These are phyloP conservation scores for Colletotrichum orbiculare DNA, from an alignment of 2,329 filamentous ascomycete species.

Conservation along the genomic window DNA sequence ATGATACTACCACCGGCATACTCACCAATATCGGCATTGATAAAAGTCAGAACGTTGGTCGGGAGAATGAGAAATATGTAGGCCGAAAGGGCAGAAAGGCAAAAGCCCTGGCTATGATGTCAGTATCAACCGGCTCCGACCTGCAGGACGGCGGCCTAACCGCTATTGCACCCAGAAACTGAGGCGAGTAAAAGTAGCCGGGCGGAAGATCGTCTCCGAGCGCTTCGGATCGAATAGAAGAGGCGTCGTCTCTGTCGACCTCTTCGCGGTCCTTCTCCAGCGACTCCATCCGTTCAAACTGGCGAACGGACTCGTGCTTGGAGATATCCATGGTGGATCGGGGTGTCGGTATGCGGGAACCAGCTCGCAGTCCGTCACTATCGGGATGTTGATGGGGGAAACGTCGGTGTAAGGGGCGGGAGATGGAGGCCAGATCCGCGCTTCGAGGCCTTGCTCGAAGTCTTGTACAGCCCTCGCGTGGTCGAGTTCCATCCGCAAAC, in stretches of 20 bases:
- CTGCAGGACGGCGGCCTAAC: slow-evolving; percentile 39
- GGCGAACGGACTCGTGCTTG: slow-evolving; percentile 37
- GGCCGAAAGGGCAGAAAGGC: slow-evolving; percentile 49
- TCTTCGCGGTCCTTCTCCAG: slow-evolving; percentile 30
- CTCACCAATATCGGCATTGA: slow-evolving; percentile 49
- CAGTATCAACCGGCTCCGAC: background rate
- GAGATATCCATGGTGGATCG: slow-evolving; percentile 35
- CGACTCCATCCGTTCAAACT: slow-evolving; percentile 16
- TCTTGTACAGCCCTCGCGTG: slow-evolving; percentile 10
- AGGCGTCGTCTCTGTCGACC: slow-evolving; percentile 41
- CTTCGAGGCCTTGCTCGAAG: slow-evolving; percentile 20
- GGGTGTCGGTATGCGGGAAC: slow-evolving; percentile 17
- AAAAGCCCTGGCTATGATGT: slow-evolving; percentile 46
- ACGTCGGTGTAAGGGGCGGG: background rate
- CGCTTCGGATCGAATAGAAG: slow-evolving; percentile 49
- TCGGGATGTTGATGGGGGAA: background rate
- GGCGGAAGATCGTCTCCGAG: slow-evolving; percentile 48
- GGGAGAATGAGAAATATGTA: slow-evolving; percentile 52
- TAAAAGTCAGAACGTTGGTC: slow-evolving; percentile 45
- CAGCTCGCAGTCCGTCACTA: slow-evolving; percentile 14
- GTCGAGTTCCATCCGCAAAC: background rate
- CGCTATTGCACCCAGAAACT: slow-evolving; percentile 46
- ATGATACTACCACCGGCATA: background rate
- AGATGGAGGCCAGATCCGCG: background rate
- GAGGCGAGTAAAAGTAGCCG: slow-evolving; percentile 49